Evolutionary conservation across 495 filamentous ascomycete genomes (phyloP), one percentile per base, ranked within the genome.

Genomic region (Penicillium herquei): DNA sequence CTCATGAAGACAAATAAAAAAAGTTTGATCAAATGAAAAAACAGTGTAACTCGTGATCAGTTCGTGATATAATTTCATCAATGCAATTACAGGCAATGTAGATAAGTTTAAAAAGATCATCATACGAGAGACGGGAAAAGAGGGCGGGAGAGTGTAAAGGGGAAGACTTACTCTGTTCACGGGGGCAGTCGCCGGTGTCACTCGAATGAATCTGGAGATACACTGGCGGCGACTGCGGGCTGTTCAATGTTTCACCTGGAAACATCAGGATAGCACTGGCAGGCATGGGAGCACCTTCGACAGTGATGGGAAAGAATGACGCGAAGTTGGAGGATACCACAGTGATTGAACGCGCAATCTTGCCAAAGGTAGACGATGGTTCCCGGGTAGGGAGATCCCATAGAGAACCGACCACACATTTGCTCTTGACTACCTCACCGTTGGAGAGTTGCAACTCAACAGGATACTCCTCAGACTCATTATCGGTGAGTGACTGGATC

Each of bases 71-170:
- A 68, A 55, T 84, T 79, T 90, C 89, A 84, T 91, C 91, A 93
- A 85, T 75, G 76, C 72, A 76, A 73, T 81, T 84, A 84, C 89
- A 90, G 92, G 86, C 89, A 96, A 96, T 96, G 92, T 97, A 97
- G 92, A 94, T 96, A 97, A 96, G 91, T 93, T 37, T 87, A 60
- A 77, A 75, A 63, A 69, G 78, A 76, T 87, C 84, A 91, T 96
- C 92, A 92, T 91, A 74, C 80, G 80, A 73, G 75, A 70, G 45
- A 56, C 51, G 14, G 51, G 46, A 55, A 53, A 40, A 42, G 14
- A 52, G 54, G 14, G 39, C 18, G 12, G 7, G 51, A 56, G 52
- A 26, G 53, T 56, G 55, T 32, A 9, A 30, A 3, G 12, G 13
- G 37, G 61, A 69, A 8, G 37, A 85, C 92, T 91, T 83, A 97